Percentiles rank a stretch among this genome's conserved stretches.
Evolutionary conservation across 106 monocot genomes (phyloP).

Genomic region (Allium fistulosum): DNA sequence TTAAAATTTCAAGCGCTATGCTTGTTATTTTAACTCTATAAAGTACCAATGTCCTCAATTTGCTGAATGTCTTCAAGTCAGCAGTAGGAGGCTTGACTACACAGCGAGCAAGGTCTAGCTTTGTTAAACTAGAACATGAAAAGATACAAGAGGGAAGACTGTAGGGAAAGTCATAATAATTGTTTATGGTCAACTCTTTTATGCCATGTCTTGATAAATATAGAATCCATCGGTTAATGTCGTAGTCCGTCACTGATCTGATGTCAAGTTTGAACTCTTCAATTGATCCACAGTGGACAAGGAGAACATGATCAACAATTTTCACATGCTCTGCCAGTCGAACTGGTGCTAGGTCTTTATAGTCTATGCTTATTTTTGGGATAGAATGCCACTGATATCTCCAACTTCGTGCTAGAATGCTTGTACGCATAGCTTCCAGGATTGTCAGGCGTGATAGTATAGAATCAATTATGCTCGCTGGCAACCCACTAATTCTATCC

Average conservation of each 20-base stretch:
- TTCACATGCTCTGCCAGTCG: background rate
- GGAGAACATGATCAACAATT: conserved; percentile 7
- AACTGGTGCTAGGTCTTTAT: background rate
- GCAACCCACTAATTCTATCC: too few relatives aligned
- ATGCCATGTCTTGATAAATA: too few relatives aligned
- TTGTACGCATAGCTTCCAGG: background rate
- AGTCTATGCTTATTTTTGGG: background rate
- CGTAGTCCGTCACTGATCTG: background rate
- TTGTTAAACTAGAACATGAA: background rate
- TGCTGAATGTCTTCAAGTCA: background rate
- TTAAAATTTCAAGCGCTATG: background rate
- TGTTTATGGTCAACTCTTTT: too few relatives aligned
- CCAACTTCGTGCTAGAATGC: background rate
- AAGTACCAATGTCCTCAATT: background rate
- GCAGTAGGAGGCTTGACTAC: background rate
- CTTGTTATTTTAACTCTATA: background rate
- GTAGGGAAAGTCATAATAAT: background rate
- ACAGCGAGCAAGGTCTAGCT: background rate
- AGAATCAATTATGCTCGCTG: background rate
- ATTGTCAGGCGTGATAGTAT: background rate
- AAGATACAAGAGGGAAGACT: conserved; percentile 3
- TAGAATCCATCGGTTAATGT: too few relatives aligned
- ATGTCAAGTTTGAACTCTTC: background rate
- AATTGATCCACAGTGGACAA: conserved; percentile 5
- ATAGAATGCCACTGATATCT: background rate